These are phyloP conservation scores for Solanum hybrid DNA, from an alignment of 305 asterid species.

Conservation along the genomic window DNA sequence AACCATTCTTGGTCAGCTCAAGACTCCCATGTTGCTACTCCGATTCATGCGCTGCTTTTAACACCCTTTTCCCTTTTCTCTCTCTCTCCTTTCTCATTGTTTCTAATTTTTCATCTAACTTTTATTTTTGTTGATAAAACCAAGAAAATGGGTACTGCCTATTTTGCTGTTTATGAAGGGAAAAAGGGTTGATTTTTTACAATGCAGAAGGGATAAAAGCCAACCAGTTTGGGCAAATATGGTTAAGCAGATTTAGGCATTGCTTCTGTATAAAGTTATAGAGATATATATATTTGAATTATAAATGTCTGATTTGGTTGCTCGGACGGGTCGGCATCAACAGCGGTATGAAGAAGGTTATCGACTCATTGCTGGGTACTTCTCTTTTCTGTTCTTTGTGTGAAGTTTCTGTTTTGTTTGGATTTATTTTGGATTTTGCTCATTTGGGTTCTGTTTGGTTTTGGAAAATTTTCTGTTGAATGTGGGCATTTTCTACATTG, in stretches of 20 bases:
- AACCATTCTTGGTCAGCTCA: not conserved
- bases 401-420: not conserved
- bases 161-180: not conserved
- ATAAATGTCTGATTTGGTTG: slow-evolving; percentile 58
- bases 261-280: not conserved
- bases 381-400: not conserved
- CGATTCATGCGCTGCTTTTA: slow-evolving; percentile 7
- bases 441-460: not conserved
- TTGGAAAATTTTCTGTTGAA: not conserved
- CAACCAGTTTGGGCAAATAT: not conserved
- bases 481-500: not conserved
- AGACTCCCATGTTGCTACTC: slow-evolving; percentile 11
- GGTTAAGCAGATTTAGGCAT: not conserved
- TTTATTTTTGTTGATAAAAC: not conserved
- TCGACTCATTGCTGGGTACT: slow-evolving; percentile 55
- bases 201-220: slow-evolving; percentile 4
- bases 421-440: not conserved
- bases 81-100: not conserved
- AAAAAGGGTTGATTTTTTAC: not conserved
- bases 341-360: slow-evolving; percentile 47
- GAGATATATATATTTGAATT: not conserved
- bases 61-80: not conserved
- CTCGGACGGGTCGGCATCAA: slow-evolving; percentile 59
- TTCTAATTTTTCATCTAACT: not conserved
- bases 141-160: not conserved